phyloP scores from a whole-genome alignment of 2,329 filamentous ascomycete genomes.

The Fusarium armeniacum region DNA sequence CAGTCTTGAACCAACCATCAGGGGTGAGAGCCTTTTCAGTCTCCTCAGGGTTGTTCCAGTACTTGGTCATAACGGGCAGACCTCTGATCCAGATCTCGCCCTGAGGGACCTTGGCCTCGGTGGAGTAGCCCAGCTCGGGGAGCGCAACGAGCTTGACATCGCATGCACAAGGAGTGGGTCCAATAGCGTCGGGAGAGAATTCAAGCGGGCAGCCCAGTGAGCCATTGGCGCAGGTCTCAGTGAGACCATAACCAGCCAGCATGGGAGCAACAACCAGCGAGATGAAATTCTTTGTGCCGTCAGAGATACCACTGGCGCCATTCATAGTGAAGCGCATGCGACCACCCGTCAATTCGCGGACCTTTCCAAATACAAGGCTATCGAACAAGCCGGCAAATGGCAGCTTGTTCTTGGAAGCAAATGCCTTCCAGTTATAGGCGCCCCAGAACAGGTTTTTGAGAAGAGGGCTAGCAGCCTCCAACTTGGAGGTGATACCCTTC shows the following conservation, averaged over 20 bases:
- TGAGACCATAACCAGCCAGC: slow-evolving; percentile 94
- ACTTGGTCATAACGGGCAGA: slow-evolving; percentile 78
- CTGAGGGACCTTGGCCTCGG: slow-evolving; percentile 82
- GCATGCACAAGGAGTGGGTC: slow-evolving; percentile 80
- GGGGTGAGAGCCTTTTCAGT: slow-evolving; percentile 81
- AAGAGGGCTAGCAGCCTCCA: slow-evolving; percentile 78
- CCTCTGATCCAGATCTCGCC: slow-evolving; percentile 95
- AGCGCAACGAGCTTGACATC: slow-evolving; percentile 95
- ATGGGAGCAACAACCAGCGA: slow-evolving; percentile 94
- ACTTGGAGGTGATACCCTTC: slow-evolving; percentile 89
- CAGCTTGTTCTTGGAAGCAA: slow-evolving; percentile 70
- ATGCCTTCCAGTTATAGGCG: slow-evolving; percentile 70
- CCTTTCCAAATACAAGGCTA: slow-evolving; percentile 88
- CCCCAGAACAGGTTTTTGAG: slow-evolving; percentile 83
- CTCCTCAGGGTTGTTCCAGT: slow-evolving; percentile 89
- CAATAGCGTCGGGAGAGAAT: slow-evolving; percentile 83
- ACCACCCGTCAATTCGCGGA: slow-evolving; percentile 91
- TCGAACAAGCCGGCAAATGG: slow-evolving; percentile 81
- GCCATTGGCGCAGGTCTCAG: slow-evolving; percentile 90
- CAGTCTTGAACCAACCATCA: slow-evolving; percentile 97
- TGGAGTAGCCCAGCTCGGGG: slow-evolving; percentile 86
- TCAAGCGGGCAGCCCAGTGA: slow-evolving; percentile 86
- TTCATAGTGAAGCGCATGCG: slow-evolving; percentile 92
- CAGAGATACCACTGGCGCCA: slow-evolving; percentile 90
- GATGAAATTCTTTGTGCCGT: slow-evolving; percentile 90